Percentiles rank a stretch among this genome's conserved stretches.
Evolutionary conservation across 2,329 filamentous ascomycete species (phyloP).

Genomic region (Phaeosphaeria sp.): DNA sequence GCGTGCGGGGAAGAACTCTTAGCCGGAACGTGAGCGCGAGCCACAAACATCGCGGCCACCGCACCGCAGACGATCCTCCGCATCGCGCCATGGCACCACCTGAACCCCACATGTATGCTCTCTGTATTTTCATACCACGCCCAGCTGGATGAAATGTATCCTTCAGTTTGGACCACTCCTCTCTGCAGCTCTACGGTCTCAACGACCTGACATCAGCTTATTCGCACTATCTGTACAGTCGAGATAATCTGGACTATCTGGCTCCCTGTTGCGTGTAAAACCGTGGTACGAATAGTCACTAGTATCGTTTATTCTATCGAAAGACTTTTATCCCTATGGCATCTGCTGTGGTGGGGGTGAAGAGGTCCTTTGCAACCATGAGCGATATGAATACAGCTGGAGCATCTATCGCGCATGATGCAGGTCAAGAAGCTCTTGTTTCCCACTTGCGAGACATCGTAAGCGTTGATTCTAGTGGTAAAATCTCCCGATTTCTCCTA

Average conservation of each 20-base stretch:
- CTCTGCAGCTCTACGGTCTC: not conserved
- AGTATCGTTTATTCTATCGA: not conserved
- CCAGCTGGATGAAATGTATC: conserved; percentile 8
- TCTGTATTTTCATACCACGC: not conserved
- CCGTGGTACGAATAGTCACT: too few relatives aligned
- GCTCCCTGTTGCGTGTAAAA: not conserved
- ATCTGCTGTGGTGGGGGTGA: conserved; percentile 33
- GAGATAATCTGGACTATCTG: not conserved
- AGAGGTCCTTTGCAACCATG: conserved; percentile 36
- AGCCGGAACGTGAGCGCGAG: conserved; percentile 5
- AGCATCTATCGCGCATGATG: conserved; percentile 4
- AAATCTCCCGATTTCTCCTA: not conserved
- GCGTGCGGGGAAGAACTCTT: conserved; percentile 15
- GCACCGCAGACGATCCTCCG: not conserved
- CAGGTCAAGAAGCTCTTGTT: conserved; percentile 2
- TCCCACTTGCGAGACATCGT: conserved; percentile 9
- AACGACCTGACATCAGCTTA: not conserved
- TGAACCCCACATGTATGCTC: not conserved
- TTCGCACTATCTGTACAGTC: not conserved
- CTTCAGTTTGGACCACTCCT: not conserved
- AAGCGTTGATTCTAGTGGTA: conserved; percentile 18
- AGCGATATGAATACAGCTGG: conserved; percentile 19
- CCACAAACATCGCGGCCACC: not conserved
- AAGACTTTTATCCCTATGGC: conserved; percentile 24
- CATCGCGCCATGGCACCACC: conserved; percentile 17